Base-by-base conservation (phyloP, 352 stramenopile genomes). In the Aphanomyces cochlioides region DNA sequence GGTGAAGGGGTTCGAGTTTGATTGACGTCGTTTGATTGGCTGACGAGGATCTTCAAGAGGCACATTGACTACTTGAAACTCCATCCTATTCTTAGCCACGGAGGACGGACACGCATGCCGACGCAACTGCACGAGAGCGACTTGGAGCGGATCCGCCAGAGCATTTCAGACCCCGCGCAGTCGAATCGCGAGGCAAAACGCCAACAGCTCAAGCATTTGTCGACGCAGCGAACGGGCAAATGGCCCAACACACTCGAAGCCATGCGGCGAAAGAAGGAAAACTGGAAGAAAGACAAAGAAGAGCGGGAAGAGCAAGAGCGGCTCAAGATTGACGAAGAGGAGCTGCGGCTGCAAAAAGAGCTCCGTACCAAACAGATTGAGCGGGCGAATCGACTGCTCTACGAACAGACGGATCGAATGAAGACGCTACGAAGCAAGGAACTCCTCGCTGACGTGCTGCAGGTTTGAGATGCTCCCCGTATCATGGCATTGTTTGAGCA, bases 161-260 rank as follows among this genome's bases (percentile, higher is more conserved):
- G 82, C 60, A 84, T 94, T 47, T 91, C 82, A 19, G 69, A 85
- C 5, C 83, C 87, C 0, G 75, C 69, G 39, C 79, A 85, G 72
- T 90, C 82, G 36, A 79, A 94, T 43, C 75, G 80, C n/a, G 85
- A 92, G 53, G 78, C 76, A 17, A 81, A 86, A 71, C 81, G 82
- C 2, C 75, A 77, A 41, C 75, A 78, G 4, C 82, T 91, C 4
- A 94, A 95, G 67, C 72, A 80, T 15, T 84, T 95, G 60, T 96
- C 84, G 3, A 82, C 95, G 64, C 77, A 93, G 45, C 79, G 89
- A 38, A 91, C 93, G 34, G 79, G 81, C 15, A 79, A 86, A 61
- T 98, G 92, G 92, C 90, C 90, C 34, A 97, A 98, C 78, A 98
- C 92, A 10, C 73, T 98, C 39, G 89, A 97, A 57, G 92, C 92